Evolutionary conservation across 2,329 filamentous ascomycete genomes (phyloP).

Genomic region (Colletotrichum aenigma): DNA sequence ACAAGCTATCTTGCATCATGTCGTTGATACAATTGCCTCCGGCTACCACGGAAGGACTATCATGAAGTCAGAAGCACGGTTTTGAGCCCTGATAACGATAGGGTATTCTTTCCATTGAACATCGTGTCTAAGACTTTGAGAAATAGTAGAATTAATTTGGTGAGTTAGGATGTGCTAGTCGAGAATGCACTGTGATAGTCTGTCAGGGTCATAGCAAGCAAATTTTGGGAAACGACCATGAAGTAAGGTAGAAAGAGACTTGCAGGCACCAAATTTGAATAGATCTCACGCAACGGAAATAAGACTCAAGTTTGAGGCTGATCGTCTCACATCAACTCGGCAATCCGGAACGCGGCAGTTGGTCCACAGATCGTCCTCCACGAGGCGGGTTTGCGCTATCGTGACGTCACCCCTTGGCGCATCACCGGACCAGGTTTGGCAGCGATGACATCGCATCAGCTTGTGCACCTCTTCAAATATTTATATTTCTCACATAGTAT

Average conservation of each 20-base stretch:
- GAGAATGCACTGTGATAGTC: not conserved
- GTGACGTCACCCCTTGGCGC: slow-evolving; percentile 19
- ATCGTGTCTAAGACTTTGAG: too few relatives aligned
- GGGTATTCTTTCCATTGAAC: too few relatives aligned
- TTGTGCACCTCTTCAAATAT: not conserved
- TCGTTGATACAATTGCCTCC: not conserved
- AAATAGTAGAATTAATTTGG: too few relatives aligned
- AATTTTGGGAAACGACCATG: too few relatives aligned
- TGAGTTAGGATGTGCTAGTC: too few relatives aligned
- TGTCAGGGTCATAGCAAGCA: too few relatives aligned
- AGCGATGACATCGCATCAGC: not conserved
- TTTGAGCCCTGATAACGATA: not conserved
- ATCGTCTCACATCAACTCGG: not conserved
- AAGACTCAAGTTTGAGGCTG: not conserved
- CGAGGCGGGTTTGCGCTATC: slow-evolving; percentile 4
- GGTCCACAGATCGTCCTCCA: not conserved
- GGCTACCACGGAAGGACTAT: too few relatives aligned
- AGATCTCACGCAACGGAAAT: not conserved
- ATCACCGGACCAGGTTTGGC: slow-evolving; percentile 7
- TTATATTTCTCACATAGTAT: not conserved
- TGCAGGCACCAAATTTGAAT: too few relatives aligned
- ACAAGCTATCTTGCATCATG: not conserved
- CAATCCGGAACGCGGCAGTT: not conserved
- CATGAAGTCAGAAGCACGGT: not conserved
- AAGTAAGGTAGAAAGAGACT: too few relatives aligned